Base-by-base conservation (phyloP, 495 filamentous ascomycete species). In the Penicillium canariense region DNA sequence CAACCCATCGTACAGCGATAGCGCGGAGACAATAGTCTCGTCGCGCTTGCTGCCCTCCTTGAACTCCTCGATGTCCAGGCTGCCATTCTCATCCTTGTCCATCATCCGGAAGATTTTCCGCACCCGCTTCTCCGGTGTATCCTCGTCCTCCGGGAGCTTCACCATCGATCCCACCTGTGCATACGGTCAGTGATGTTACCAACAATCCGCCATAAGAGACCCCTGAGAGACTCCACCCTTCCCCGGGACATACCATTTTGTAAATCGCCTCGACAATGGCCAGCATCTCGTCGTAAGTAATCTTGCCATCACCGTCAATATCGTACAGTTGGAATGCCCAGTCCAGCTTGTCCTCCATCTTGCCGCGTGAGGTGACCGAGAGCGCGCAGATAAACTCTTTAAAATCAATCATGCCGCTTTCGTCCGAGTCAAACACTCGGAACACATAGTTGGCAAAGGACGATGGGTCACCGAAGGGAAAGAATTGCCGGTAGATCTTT, bases 291-390 rank as follows among this genome's bases (percentile, higher is more conserved):
- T 96, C 90, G 71, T 97, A 98, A 67, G 88, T 96, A 58, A 98
- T 98, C 78, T 97, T 95, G 49, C 94, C 94, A 62, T 98, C 95
- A 23, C 94, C 93, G 67, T 98, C 94, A 64, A 98, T 98, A 74
- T 98, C 94, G 73, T 98, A 98, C 66, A 98, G 81, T 74, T 98
- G 95, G 76, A 98, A 98, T 17, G 94, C 94, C 94, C 94, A 98
- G 69, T 97, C 95, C 50, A 98, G 82, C 71, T 98, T 98, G 71
- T 98, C 94, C 78, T 97, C 95, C 90, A 97, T 93, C 78, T 96
- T 94, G 56, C 94, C 94, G 38, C 95, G 84, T 64, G 89, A 95
- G 14, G 94, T 98, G 62, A 98, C 95, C 68, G 91, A 96, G 39
- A 98, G 76, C 18, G 94, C 95, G 76, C 95, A 97, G 73, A 98